A percentile compares a stretch with the other conserved stretches of the same genome.
phyloP scores from a whole-genome alignment of 331 rosid species.

The Cucumis variabilis region DNA sequence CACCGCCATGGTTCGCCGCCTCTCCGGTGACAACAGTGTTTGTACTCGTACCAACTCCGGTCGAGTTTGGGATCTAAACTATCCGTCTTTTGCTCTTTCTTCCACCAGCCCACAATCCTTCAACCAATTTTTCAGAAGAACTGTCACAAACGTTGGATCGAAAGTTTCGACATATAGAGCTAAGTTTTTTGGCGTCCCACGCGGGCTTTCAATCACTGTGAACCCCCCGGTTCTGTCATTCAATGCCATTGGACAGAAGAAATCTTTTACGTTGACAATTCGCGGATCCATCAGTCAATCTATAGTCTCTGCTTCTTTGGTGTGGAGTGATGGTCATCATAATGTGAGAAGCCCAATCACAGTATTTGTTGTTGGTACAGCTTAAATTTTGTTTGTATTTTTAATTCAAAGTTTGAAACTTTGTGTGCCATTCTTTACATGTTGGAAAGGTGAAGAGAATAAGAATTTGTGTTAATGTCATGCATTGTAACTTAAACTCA shows the following conservation, averaged over 20 bases:
- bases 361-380: background rate
- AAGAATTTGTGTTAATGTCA: background rate
- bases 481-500: background rate
- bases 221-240: constrained; percentile 29
- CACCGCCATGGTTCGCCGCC: constrained; percentile 28
- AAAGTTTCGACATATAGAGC: background rate
- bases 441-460: background rate
- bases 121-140: constrained; percentile 25
- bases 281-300: background rate
- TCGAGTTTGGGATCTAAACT: constrained; percentile 33
- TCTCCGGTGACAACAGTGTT: background rate
- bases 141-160: constrained; percentile 17
- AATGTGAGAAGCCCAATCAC: constrained; percentile 49
- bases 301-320: constrained; percentile 38
- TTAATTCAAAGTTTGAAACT: background rate
- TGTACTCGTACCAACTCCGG: constrained; percentile 33
- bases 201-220: background rate
- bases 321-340: constrained; percentile 47
- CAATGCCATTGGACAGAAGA: constrained; percentile 36
- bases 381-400: background rate
- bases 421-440: background rate
- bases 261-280: constrained; percentile 32
- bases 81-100: constrained; percentile 34
- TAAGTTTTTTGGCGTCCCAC: background rate
- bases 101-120: background rate